These are phyloP conservation scores for Phaeoacremonium minimum DNA, from an alignment of 2,329 filamentous ascomycete species.

Conservation along the genomic window DNA sequence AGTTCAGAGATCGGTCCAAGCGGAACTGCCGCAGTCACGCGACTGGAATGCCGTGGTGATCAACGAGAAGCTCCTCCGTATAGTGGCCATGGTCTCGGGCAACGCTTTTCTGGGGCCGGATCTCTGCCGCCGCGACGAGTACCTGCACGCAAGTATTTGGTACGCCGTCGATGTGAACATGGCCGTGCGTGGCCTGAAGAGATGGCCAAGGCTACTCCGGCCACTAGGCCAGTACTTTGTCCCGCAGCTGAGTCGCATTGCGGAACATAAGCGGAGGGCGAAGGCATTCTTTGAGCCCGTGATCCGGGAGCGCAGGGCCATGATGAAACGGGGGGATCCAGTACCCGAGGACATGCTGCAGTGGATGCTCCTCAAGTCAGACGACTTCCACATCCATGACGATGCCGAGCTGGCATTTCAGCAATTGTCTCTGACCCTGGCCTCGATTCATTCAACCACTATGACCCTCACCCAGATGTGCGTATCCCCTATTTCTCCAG, in stretches of 20 bases:
- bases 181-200: conserved; percentile 22
- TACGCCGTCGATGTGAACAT: conserved; percentile 38
- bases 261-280: conserved; percentile 23
- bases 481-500: too few relatives aligned
- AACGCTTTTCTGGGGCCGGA: conserved; percentile 42
- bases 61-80: conserved; percentile 33
- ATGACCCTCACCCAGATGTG: conserved; percentile 39
- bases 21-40: conserved; percentile 26
- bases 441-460: conserved; percentile 48
- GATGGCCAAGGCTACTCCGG: not conserved
- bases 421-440: conserved; percentile 39
- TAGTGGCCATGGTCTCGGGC: conserved; percentile 41
- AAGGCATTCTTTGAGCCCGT: conserved; percentile 29
- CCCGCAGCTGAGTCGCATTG: conserved; percentile 27
- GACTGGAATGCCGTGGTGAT: conserved; percentile 38
- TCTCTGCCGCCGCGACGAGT: conserved; percentile 36
- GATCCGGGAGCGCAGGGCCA: conserved; percentile 21
- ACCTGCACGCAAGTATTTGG: conserved; percentile 40
- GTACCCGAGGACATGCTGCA: conserved; percentile 43
- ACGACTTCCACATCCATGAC: conserved; percentile 1
- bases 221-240: conserved; percentile 18
- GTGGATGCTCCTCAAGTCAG: conserved; percentile 31
- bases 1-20: conserved; percentile 23
- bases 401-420: conserved; percentile 32
- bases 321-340: too few relatives aligned